Evolutionary conservation across 495 filamentous ascomycete species (phyloP).

Genomic region (Neurospora sp.): DNA sequence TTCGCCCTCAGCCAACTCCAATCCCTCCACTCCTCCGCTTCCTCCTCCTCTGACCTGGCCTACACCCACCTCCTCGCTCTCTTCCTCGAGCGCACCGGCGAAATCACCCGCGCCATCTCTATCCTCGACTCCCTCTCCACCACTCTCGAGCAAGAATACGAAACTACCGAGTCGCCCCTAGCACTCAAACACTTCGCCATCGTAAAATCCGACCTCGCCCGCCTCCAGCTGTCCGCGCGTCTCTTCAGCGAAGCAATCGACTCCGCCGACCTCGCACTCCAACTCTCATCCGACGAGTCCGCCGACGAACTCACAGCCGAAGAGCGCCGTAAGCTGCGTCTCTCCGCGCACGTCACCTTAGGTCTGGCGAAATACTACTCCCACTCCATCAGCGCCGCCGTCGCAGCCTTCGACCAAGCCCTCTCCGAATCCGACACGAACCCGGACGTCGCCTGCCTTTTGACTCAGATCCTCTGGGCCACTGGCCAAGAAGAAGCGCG

Average conservation of each 20-base stretch:
- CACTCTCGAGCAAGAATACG: slow-evolving; percentile 68
- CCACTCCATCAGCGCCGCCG: slow-evolving; percentile 50
- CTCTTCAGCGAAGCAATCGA: slow-evolving; percentile 58
- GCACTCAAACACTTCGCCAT: slow-evolving; percentile 67
- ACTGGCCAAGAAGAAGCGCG: slow-evolving; percentile 68
- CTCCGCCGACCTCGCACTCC: slow-evolving; percentile 60
- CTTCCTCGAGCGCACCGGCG: slow-evolving; percentile 66
- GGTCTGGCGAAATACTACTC: slow-evolving; percentile 71
- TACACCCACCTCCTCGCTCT: slow-evolving; percentile 72
- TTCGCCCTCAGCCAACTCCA: slow-evolving; percentile 80
- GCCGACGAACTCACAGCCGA: slow-evolving; percentile 40
- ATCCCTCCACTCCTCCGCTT: slow-evolving; percentile 34
- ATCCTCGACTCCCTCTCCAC: slow-evolving; percentile 57
- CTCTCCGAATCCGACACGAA: slow-evolving; percentile 54
- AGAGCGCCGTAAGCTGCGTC: slow-evolving; percentile 51
- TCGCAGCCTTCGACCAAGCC: slow-evolving; percentile 72
- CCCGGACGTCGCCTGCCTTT: slow-evolving; percentile 77
- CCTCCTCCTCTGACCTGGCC: slow-evolving; percentile 47
- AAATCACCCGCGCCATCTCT: slow-evolving; percentile 52
- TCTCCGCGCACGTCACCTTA: slow-evolving; percentile 79
- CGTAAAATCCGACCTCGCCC: slow-evolving; percentile 79
- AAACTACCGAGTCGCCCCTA: slow-evolving; percentile 62
- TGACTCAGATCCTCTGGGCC: slow-evolving; percentile 88
- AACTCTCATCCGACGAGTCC: slow-evolving; percentile 52
- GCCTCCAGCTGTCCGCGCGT: slow-evolving; percentile 59